These are phyloP conservation scores for Fomes fomentarius DNA, from an alignment of 1,284 basidiomycete species.

Conservation along the genomic window DNA sequence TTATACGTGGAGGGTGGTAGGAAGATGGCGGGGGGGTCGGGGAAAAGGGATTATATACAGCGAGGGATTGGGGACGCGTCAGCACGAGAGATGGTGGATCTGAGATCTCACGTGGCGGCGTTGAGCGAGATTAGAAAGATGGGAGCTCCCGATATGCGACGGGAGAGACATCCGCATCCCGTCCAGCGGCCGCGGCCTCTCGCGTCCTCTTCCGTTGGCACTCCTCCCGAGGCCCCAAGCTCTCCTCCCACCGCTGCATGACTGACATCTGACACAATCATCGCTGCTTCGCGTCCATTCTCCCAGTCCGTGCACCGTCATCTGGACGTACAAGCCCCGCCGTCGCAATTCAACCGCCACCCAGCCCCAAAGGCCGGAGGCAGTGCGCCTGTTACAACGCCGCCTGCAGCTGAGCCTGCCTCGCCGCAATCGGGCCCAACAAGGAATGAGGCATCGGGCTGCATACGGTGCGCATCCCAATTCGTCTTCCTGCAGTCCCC, in stretches of 20 bases:
- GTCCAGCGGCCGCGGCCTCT: background rate
- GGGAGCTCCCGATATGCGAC: conserved; percentile 25
- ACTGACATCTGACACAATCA: background rate
- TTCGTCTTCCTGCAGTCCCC: background rate
- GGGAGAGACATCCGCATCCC: conserved; percentile 19
- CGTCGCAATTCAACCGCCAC: background rate
- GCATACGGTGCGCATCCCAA: conserved; percentile 2
- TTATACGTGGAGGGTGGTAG: conserved; percentile 20
- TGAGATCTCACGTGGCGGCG: conserved; percentile 38
- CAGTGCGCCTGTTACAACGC: no score
- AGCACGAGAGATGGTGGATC: conserved; percentile 36
- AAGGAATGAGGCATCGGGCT: conserved; percentile 16
- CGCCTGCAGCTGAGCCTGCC: conserved; percentile 9
- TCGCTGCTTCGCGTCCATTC: no score
- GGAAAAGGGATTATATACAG: conserved; percentile 33
- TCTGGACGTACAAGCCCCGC: background rate
- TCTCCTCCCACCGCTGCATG: background rate
- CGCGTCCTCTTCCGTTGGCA: background rate
- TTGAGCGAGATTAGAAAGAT: conserved; percentile 27
- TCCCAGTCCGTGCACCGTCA: background rate
- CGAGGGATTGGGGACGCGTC: conserved; percentile 40
- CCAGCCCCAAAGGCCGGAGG: conserved; percentile 14
- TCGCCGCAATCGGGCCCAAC: conserved; percentile 12
- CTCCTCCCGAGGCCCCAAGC: background rate
- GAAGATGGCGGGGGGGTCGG: conserved; percentile 19